phyloP scores from a whole-genome alignment of 2,329 filamentous ascomycete genomes.

The Lecanicillium sp. region DNA sequence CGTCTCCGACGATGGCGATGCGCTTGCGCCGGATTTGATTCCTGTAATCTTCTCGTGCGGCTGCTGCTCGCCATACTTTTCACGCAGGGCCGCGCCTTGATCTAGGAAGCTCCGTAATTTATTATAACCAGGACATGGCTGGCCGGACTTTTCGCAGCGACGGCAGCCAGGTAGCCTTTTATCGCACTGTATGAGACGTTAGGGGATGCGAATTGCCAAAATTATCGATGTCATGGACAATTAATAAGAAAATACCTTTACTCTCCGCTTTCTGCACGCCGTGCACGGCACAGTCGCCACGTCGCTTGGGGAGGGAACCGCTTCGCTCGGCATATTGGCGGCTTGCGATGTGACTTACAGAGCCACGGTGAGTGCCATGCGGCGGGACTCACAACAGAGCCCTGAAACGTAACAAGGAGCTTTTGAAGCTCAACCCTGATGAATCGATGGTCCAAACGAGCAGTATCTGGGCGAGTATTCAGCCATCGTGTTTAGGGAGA shows the following conservation, averaged over 20 bases:
- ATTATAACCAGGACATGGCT: slow-evolving; percentile 13
- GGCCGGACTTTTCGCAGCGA: slow-evolving; percentile 12
- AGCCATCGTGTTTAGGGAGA: no score
- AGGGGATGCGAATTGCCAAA: no score
- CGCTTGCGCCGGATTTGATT: no score
- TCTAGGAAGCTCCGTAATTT: slow-evolving; percentile 12
- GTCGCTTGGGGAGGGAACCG: slow-evolving; percentile 4
- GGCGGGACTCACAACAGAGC: no score
- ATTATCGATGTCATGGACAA: neutral
- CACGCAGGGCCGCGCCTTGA: slow-evolving; percentile 11
- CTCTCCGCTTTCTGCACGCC: slow-evolving; percentile 12
- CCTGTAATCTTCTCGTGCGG: no score
- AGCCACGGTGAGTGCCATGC: no score
- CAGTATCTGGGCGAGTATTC: no score
- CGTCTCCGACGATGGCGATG: no score
- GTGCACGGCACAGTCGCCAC: slow-evolving; percentile 12
- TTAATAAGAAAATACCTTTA: slow-evolving; percentile 11
- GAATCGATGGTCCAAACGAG: no score
- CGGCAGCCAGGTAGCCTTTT: slow-evolving; percentile 11
- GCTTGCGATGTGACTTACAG: no score
- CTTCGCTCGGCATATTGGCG: neutral
- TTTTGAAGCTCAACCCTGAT: no score
- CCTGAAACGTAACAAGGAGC: no score
- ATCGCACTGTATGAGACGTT: slow-evolving; percentile 9
- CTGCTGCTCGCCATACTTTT: slow-evolving; percentile 6